Base-by-base conservation (phyloP, 805 yeast genomes). In the Yamadazyma olivae region DNA sequence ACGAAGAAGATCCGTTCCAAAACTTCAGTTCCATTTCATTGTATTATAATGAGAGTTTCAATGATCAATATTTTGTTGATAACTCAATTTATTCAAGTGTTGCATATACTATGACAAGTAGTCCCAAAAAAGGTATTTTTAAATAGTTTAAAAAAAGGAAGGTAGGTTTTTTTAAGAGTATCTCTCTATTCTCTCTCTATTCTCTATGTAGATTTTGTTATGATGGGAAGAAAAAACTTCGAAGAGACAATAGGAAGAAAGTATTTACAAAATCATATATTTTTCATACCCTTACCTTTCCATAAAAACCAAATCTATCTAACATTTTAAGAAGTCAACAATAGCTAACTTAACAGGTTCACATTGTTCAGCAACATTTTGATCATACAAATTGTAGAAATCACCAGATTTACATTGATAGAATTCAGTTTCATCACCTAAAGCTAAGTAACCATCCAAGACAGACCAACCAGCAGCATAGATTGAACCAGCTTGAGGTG, bases 1-100 rank as follows among this genome's bases (percentile, higher is more conserved):
- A 36, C 22, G 26, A 59, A 10, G 55, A 52, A 18, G 96, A 89
- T 58, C 96, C 96, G 2, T 89, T 89, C 57, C 83, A 79, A 33
- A 78, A 79, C 51, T 89, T 89, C 62, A 85, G 81, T 53, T 88
- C 96, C 0, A 84, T 89, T 57, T 87, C 95, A 5, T 68, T 89
- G 49, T 84, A 85, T 49, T 89, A 87, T 54, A 81, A 77, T 39
- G 87, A 79, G 30, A 70, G 55, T 32, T 21, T 39, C 3, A 71
- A 65, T 20, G 67, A 74, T 29, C 50, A 50, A 29, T 61, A 73
- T 3, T 64, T 74, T 54, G 57, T 70, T 3, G 79, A 75, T 45
- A 68, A 64, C 18, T 43, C 56, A 3, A 40, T 61, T n/a, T 67
- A 74, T 33, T 74, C 81, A 8, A 75, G 75, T 46, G 74, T 78